These are phyloP conservation scores for Penicillium longicatenatum DNA, from an alignment of 495 filamentous ascomycete species.

Conservation along the genomic window DNA sequence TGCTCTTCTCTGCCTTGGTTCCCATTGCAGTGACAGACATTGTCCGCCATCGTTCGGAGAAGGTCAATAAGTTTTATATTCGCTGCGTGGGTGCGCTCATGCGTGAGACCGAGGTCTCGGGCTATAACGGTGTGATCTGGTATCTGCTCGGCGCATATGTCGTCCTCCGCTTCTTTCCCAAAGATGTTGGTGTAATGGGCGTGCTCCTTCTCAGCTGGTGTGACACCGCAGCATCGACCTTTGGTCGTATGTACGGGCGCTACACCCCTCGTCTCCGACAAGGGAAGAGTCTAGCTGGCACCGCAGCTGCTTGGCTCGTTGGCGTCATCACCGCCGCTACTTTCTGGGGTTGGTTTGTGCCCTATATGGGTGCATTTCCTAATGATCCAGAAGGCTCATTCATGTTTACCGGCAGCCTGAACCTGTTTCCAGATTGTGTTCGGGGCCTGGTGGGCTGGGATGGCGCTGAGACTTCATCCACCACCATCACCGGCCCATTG, in stretches of 20 bases:
- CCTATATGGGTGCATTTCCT: conserved; percentile 62
- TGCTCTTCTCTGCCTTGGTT: conserved; percentile 78
- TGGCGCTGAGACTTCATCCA: conserved; percentile 43
- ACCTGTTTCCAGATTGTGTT: conserved; percentile 57
- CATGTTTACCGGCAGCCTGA: conserved; percentile 77
- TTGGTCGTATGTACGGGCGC: conserved; percentile 80
- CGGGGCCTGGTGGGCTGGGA: conserved; percentile 47
- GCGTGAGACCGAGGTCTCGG: conserved; percentile 90
- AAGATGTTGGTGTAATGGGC: conserved; percentile 89
- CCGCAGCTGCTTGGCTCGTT: conserved; percentile 75
- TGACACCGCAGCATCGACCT: conserved; percentile 93
- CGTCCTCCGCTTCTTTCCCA: conserved; percentile 84
- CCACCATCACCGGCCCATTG: conserved; percentile 60
- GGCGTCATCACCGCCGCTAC: conserved; percentile 77
- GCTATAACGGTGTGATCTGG: conserved; percentile 96
- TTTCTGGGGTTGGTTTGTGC: conserved; percentile 88
- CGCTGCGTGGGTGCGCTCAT: conserved; percentile 82
- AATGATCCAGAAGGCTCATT: conserved; percentile 69
- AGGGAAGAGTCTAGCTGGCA: conserved; percentile 92
- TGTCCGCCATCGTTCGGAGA: conserved; percentile 74
- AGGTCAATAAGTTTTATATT: conserved; percentile 88
- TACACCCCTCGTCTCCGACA: conserved; percentile 82
- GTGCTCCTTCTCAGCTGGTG: conserved; percentile 94
- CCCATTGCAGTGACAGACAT: conserved; percentile 84
- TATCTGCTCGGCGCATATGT: conserved; percentile 89